Conservation (phyloP, 2,329 filamentous ascomycete genomes). For the Aspergillus sp. region DNA sequence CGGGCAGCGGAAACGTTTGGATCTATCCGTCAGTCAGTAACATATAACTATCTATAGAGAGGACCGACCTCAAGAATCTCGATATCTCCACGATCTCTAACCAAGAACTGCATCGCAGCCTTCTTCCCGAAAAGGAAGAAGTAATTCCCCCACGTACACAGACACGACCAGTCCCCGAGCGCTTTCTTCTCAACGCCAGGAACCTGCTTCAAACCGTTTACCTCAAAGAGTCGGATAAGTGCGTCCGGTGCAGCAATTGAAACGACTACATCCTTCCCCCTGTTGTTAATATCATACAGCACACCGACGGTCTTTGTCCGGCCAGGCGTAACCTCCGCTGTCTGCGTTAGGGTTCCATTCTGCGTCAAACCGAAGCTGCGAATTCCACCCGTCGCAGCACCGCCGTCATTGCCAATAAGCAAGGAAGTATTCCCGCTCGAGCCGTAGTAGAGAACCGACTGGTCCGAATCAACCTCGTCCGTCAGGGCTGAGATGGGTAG, state of each 20-base stretch:
- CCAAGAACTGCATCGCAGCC: constrained; percentile 7
- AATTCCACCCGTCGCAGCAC: constrained; percentile 4
- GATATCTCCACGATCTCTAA: background rate
- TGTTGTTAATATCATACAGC: background rate
- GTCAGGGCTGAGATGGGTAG: constrained; percentile 1
- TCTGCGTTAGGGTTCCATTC: background rate
- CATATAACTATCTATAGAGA: background rate
- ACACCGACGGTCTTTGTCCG: constrained; percentile 8
- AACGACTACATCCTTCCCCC: background rate
- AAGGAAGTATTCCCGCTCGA: background rate
- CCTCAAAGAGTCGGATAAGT: background rate
- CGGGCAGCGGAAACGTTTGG: constrained; percentile 44
- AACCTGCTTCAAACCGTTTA: constrained; percentile 1
- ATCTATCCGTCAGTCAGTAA: background rate
- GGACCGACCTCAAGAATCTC: constrained; percentile 4
- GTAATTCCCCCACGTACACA: constrained; percentile 5
- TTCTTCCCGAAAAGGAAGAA: constrained; percentile 12
- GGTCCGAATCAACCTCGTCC: constrained; percentile 2
- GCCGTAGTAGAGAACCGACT: constrained; percentile 1
- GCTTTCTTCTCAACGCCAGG: background rate
- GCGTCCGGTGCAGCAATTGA: constrained; percentile 4
- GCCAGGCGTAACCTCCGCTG: background rate
- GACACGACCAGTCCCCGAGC: constrained; percentile 7
- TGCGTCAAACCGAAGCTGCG: background rate
- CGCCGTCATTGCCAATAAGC: constrained; percentile 9